Evolutionary conservation across 768 basidiomycete species (phyloP).

Genomic region (Scleroderma citrinum): DNA sequence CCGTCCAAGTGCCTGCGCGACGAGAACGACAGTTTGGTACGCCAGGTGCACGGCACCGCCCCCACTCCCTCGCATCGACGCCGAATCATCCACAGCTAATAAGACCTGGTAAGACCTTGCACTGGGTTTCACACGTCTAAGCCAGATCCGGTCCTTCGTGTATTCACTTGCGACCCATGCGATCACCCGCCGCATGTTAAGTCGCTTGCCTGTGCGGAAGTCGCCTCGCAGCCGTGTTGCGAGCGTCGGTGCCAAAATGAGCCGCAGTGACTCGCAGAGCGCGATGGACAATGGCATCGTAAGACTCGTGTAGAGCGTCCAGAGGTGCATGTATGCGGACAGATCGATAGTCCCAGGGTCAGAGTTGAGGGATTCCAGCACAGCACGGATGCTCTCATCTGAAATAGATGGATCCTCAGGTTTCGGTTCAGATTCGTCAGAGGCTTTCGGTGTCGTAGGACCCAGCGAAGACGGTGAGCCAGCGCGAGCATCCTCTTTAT

Average conservation of each 20-base stretch:
- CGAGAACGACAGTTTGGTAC: slow-evolving; percentile 87
- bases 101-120: slow-evolving; percentile 94
- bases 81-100: slow-evolving; percentile 91
- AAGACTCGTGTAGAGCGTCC: slow-evolving; percentile 86
- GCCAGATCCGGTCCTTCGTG: slow-evolving; percentile 99
- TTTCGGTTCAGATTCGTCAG: slow-evolving; percentile 20
- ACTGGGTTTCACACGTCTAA: slow-evolving; percentile 89
- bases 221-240: slow-evolving; percentile 94
- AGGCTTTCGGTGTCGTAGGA: slow-evolving; percentile 23
- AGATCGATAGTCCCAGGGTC: slow-evolving; percentile 13
- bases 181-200: slow-evolving; percentile 99
- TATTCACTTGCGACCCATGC: slow-evolving; percentile 97
- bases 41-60: slow-evolving; percentile 68
- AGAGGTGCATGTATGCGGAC: slow-evolving; percentile 64
- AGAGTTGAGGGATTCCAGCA: slow-evolving; percentile 15
- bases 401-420: slow-evolving; percentile 1
- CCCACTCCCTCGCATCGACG: slow-evolving; percentile 62
- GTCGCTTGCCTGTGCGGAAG: slow-evolving; percentile 93
- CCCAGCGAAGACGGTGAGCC: slow-evolving; percentile 17
- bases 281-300: slow-evolving; percentile 88
- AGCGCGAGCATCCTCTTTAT: not conserved
- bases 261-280: slow-evolving; percentile 92
- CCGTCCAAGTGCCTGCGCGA: slow-evolving; percentile 82
- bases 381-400: slow-evolving; percentile 15
- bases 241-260: slow-evolving; percentile 91